Evolutionary conservation across 768 basidiomycete genomes (phyloP), one percentile per base, ranked within the genome.

Genomic region (Gelatoporia subvermispora): DNA sequence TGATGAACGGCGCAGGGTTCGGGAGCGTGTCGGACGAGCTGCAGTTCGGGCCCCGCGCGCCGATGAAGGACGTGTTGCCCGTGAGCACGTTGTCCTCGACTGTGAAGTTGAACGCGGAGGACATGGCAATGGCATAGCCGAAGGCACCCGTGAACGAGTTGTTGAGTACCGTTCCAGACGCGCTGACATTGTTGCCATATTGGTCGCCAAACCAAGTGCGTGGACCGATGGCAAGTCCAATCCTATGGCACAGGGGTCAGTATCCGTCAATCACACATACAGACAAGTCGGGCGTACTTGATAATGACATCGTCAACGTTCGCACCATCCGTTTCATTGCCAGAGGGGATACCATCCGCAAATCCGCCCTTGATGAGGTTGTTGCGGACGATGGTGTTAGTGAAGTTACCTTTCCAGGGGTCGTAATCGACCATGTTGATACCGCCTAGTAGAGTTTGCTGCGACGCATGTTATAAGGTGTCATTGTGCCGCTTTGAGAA

Each of bases 191-290:
- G 47, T 75, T 77, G 49, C 72, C 72, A 53, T 72, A 85, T 44
- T 64, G 59, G 53, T 75, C 66, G 2, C 81, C 83, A 50, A 88
- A 88, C 88, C 88, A 90, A 15, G 79, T 81, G 10, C 77, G 77
- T 8, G 88, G 85, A 8, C 88, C 88, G 15, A 89, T 75, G 23
- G 86, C 88, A 41, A 90, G 82, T n/a, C 83, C 88, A 58, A 90
- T 81, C 63, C 87, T 88, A 42, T 16, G 9, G 24, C 18, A n/a
- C 20, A 17, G 8, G 22, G 22, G 15, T 43, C 38, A 49, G 41
- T 23, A 35, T 8, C 4, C 13, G 45, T 21, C 8, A 5, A 15
- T 34, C 23, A n/a, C n/a, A 39, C 11, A 43, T 22, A 36, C 34
- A 43, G 35, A 38, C 39, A 45, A 18, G 35, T 20, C 39, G 46